These are phyloP conservation scores for Saccharomyces eubayanus DNA, from an alignment of 805 yeast genomes.

Conservation along the genomic window DNA sequence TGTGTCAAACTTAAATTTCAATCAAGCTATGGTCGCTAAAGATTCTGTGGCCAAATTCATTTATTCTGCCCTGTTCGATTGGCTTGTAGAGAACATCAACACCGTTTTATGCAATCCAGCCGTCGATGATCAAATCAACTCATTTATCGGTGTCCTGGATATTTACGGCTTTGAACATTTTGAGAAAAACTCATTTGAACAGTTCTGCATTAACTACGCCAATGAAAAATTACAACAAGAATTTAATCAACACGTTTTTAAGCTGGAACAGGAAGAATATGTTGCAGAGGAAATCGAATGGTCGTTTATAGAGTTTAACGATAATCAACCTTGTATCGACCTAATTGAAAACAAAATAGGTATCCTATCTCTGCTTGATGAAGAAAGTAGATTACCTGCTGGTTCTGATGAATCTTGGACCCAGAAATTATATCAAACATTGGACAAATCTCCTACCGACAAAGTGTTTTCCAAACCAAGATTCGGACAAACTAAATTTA, in stretches of 20 bases:
- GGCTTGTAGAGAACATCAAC: slow-evolving; percentile 85
- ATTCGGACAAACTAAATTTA: slow-evolving; percentile 84
- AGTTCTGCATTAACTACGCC: slow-evolving; percentile 93
- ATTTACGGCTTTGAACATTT: slow-evolving; percentile 97
- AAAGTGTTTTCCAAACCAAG: slow-evolving; percentile 85
- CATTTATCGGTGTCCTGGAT: slow-evolving; percentile 93
- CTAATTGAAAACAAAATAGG: slow-evolving; percentile 87
- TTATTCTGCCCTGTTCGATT: slow-evolving; percentile 86
- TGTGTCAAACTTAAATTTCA: slow-evolving; percentile 68
- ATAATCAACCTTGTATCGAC: slow-evolving; percentile 93
- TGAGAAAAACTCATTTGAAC: slow-evolving; percentile 89
- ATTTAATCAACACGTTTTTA: slow-evolving; percentile 94
- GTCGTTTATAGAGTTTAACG: slow-evolving; percentile 93
- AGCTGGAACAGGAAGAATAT: slow-evolving; percentile 93
- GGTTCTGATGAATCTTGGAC: slow-evolving; percentile 92
- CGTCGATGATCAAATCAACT: slow-evolving; percentile 46
- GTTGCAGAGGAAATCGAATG: slow-evolving; percentile 87
- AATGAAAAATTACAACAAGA: slow-evolving; percentile 96
- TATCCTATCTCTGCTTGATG: slow-evolving; percentile 79
- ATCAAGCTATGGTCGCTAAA: slow-evolving; percentile 83
- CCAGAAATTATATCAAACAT: slow-evolving; percentile 77
- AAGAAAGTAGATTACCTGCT: slow-evolving; percentile 89
- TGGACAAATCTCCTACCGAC: slow-evolving; percentile 69
- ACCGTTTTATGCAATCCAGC: slow-evolving; percentile 71
- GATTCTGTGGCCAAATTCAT: slow-evolving; percentile 96